Evolutionary conservation across 495 filamentous ascomycete species (phyloP), one percentile per base, ranked within the genome.

Genomic region (Rhypophila decipiens): DNA sequence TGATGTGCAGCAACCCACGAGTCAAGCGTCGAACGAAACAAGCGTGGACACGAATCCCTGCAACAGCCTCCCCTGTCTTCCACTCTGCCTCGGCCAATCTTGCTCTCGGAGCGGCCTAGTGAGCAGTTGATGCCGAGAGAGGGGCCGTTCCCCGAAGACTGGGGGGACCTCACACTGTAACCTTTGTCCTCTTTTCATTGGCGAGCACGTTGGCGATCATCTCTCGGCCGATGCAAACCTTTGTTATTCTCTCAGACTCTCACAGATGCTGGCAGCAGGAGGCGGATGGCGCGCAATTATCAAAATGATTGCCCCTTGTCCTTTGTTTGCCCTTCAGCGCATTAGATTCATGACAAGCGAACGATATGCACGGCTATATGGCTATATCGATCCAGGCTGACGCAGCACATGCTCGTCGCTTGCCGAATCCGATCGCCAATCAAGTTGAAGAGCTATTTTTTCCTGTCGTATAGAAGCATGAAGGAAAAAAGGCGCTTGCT

Each of bases 1-100:
- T 63, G 60, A 64, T 64, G 61, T 61, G 61, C 61, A 64, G 51
- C 48, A 44, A 40, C 58, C n/a, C 51, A 55, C 58, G 61, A 64
- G 58, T 64, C 61, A 64, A 64, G 60, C 46, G 42, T 44, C 37
- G 52, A 53, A 42, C 51, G 51, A 55, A 57, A 57, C 47, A 48
- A 37, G 48, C 52, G 48, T 36, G 52, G 50, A 55, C 50, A 51
- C 43, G 49, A 39, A 52, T 29, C 52, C 50, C 43, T 59, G 24
- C 47, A 4, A 8, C 42, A 42, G n/a, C n/a, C 12, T 33, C 38
- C 46, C 35, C 33, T 49, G 15, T 35, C 36, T 18, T 15, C 44
- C 46, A 48, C 51, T 50, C 52, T 53, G 46, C 54, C 57, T 60
- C 60, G 61, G 61, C 47, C 48, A 52, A 39, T 57, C 40, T 47